Evolutionary conservation across 1,284 basidiomycete species (phyloP).

Genomic region (Schizopora paradoxa): DNA sequence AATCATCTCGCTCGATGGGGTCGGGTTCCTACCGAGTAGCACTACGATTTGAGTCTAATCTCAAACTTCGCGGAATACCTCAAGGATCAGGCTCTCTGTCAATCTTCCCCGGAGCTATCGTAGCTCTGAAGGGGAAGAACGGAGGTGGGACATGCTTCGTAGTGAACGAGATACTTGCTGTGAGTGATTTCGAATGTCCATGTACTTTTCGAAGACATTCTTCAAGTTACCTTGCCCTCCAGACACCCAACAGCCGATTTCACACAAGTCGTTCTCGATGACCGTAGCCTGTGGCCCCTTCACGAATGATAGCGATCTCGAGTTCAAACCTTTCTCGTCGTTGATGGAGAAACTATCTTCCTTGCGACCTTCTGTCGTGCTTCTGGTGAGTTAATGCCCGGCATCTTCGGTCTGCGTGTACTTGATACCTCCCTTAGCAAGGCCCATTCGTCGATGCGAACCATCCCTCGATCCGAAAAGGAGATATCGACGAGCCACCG

Average conservation of each 20-base stretch:
- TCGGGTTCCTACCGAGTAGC: constrained; percentile 68
- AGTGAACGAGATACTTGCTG: constrained; percentile 79
- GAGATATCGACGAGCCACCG: constrained; percentile 65
- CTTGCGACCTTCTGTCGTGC: constrained; percentile 68
- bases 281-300: constrained; percentile 78
- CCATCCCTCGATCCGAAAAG: constrained; percentile 70
- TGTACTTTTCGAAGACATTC: constrained; percentile 18
- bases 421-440: constrained; percentile 28
- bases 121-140: constrained; percentile 86
- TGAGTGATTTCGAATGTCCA: constrained; percentile 34
- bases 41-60: constrained; percentile 60
- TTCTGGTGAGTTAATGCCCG: constrained; percentile 56
- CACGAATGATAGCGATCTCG: constrained; percentile 72
- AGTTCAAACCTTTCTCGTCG: constrained; percentile 63
- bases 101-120: constrained; percentile 87
- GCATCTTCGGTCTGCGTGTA: background rate
- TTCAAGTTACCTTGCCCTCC: constrained; percentile 42
- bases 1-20: constrained; percentile 76
- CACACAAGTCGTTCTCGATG: constrained; percentile 45
- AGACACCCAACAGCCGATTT: constrained; percentile 32
- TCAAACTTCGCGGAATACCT: constrained; percentile 64
- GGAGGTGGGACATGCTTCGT: constrained; percentile 86
- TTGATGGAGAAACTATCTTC: constrained; percentile 53
- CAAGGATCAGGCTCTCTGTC: constrained; percentile 65
- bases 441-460: constrained; percentile 85